Evolutionary conservation across 805 yeast genomes (phyloP).

Genomic region (Starmerella etchellsii): DNA sequence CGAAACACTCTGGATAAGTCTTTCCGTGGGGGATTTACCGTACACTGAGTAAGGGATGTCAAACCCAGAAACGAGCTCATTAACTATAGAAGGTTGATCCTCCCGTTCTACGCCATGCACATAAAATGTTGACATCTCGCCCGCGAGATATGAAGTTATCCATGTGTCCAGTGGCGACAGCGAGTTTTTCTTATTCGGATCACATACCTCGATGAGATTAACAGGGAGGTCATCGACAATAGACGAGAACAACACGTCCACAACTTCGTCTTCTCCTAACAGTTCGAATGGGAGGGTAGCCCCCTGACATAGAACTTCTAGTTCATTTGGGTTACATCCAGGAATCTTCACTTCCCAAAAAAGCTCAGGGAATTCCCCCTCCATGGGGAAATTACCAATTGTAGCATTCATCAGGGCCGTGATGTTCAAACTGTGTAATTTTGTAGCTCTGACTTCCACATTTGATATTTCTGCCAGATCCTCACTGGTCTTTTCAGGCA

Average conservation of each 20-base stretch:
- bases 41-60: slow-evolving; percentile 16
- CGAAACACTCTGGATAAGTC: slow-evolving; percentile 22
- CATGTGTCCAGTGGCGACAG: slow-evolving; percentile 24
- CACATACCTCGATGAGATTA: slow-evolving; percentile 20
- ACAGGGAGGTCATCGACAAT: slow-evolving; percentile 18
- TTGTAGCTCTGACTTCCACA: slow-evolving; percentile 1
- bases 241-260: slow-evolving; percentile 13
- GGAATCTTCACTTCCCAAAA: slow-evolving; percentile 23
- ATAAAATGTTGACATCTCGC: slow-evolving; percentile 16
- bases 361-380: slow-evolving; percentile 22
- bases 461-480: slow-evolving; percentile 10
- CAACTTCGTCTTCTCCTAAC: slow-evolving; percentile 3
- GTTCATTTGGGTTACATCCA: slow-evolving; percentile 20
- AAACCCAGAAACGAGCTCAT: slow-evolving; percentile 9
- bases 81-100: slow-evolving; percentile 10
- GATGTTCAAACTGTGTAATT: slow-evolving; percentile 1
- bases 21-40: slow-evolving; percentile 22
- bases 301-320: slow-evolving; percentile 14
- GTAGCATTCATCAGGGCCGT: slow-evolving; percentile 11
- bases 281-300: slow-evolving; percentile 14
- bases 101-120: slow-evolving; percentile 17
- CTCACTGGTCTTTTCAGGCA: slow-evolving; percentile 11
- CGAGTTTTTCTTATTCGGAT: not conserved
- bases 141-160: slow-evolving; percentile 21
- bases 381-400: slow-evolving; percentile 7